These are phyloP conservation scores for Fusarium nisikadoi DNA, from an alignment of 2,329 filamentous ascomycete species.

Conservation along the genomic window DNA sequence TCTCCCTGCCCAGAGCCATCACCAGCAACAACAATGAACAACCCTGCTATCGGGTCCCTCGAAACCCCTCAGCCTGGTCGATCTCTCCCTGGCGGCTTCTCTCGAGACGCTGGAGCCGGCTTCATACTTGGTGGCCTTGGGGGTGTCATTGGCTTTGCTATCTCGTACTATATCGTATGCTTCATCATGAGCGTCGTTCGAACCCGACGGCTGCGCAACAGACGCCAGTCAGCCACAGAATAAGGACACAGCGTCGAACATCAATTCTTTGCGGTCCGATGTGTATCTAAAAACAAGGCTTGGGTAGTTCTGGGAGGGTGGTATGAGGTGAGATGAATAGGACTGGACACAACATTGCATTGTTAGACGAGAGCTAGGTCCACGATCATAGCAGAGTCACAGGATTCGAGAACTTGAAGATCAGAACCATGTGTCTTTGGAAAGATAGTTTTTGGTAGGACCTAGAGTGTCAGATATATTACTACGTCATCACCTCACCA, in stretches of 20 bases:
- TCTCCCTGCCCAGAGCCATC: background rate
- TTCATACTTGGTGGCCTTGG: conserved; percentile 21
- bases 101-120: conserved; percentile 19
- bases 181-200: conserved; percentile 1
- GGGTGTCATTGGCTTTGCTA: conserved; percentile 19
- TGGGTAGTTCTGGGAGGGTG: background rate
- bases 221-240: background rate
- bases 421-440: background rate
- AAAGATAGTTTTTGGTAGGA: background rate
- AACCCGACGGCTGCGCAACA: background rate
- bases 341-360: no score
- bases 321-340: no score
- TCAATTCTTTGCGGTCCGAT: background rate
- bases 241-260: background rate
- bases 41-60: background rate
- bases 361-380: background rate
- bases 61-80: background rate
- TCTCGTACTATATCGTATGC: conserved; percentile 18
- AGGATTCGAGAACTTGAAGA: background rate
- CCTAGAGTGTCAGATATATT: background rate
- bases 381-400: background rate
- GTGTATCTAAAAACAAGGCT: no score
- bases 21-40: background rate
- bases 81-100: background rate
- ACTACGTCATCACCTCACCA: background rate